A percentile compares a stretch with the other conserved stretches of the same genome.
Conservation (phyloP, 805 yeast genomes). For the Lipomyces mesembrius region DNA sequence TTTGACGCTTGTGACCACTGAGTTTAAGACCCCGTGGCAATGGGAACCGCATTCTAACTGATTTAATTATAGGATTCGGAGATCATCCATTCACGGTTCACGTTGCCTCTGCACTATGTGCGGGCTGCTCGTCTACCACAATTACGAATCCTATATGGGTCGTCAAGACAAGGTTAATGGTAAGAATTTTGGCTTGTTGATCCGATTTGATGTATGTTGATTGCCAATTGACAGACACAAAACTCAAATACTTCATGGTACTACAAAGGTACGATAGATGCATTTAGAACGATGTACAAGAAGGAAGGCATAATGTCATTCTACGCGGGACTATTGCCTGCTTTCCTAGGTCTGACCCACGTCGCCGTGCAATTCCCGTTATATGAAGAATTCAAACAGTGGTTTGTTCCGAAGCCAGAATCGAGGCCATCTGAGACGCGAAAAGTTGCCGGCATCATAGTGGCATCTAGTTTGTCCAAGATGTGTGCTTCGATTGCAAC, state of each 20-base stretch:
- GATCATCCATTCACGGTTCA: constrained; percentile 46
- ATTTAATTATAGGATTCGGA: constrained; percentile 40
- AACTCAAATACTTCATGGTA: constrained; percentile 46
- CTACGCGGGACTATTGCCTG: constrained; percentile 88
- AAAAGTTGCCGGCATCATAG: constrained; percentile 52
- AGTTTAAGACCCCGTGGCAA: not conserved
- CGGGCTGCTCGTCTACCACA: constrained; percentile 85
- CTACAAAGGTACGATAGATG: constrained; percentile 82
- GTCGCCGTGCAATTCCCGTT: constrained; percentile 97
- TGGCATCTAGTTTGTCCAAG: constrained; percentile 80
- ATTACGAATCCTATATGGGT: constrained; percentile 97
- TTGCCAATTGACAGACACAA: constrained; percentile 37
- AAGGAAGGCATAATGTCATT: constrained; percentile 82
- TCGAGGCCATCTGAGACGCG: constrained; percentile 32
- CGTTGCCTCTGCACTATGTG: constrained; percentile 72
- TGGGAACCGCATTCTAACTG: constrained; percentile 15
- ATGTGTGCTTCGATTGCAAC: constrained; percentile 87
- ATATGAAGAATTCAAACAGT: constrained; percentile 76
- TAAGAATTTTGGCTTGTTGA: not conserved
- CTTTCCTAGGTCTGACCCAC: constrained; percentile 85
- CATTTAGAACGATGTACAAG: constrained; percentile 74
- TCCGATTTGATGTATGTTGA: constrained; percentile 40
- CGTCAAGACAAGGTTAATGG: constrained; percentile 91
- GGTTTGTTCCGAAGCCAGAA: constrained; percentile 49
- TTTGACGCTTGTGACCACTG: not conserved